Conservation (phyloP, 192 early-diverging fungal genomes). For the Rhizophagus clarus region DNA sequence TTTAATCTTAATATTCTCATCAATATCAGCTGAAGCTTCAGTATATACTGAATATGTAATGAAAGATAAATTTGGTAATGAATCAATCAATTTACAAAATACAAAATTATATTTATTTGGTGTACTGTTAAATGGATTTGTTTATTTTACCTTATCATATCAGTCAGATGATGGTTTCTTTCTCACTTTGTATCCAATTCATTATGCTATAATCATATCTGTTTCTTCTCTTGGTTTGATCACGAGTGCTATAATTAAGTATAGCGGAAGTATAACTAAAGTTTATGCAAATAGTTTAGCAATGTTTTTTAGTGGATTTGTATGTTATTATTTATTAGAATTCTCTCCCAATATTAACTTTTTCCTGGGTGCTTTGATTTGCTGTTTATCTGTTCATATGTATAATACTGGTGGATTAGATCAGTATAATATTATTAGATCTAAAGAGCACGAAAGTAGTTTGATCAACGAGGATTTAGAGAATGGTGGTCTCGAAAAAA, state of each 20-base stretch:
- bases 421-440: not conserved
- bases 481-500: not conserved
- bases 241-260: constrained; percentile 46
- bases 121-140: constrained; percentile 41
- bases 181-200: constrained; percentile 36
- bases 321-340: constrained; percentile 36
- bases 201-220: constrained; percentile 37
- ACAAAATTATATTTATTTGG: constrained; percentile 48
- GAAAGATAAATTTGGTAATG: constrained; percentile 40
- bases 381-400: constrained; percentile 39
- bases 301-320: constrained; percentile 44
- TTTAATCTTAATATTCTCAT: constrained; percentile 40
- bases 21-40: constrained; percentile 39
- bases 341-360: constrained; percentile 37
- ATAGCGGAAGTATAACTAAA: constrained; percentile 44
- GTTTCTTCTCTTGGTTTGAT: constrained; percentile 39
- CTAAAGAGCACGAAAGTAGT: not conserved
- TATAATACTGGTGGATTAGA: constrained; percentile 11
- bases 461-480: not conserved
- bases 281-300: constrained; percentile 44
- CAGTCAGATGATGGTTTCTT: constrained; percentile 30
- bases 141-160: constrained; percentile 33
- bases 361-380: constrained; percentile 44
- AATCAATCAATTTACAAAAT: constrained; percentile 45
- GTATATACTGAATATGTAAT: constrained; percentile 48